A percentile compares a stretch with the other conserved stretches of the same genome.
Conservation (phyloP, 306 rosid species). For the Rosa chinensis region DNA sequence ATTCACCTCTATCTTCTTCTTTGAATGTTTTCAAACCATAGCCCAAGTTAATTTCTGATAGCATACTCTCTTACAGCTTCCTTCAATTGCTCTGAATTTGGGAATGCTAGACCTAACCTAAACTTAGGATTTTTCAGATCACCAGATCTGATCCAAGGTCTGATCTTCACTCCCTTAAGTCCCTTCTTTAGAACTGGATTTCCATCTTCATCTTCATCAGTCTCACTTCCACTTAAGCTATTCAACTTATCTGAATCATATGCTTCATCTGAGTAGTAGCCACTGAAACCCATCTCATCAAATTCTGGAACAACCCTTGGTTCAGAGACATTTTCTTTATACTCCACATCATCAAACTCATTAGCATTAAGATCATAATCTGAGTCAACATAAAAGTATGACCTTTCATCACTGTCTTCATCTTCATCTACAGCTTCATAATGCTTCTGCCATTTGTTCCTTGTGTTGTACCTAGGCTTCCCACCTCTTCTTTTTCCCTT, state of each 20-base stretch:
- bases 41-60: not conserved
- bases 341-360: too few relatives aligned
- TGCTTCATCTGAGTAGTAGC: not conserved
- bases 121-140: not conserved
- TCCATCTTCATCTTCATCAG: not conserved
- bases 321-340: too few relatives aligned
- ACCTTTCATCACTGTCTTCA: too few relatives aligned
- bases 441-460: too few relatives aligned
- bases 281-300: not conserved
- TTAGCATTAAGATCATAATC: too few relatives aligned
- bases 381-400: too few relatives aligned
- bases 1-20: not conserved
- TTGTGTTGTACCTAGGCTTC: too few relatives aligned
- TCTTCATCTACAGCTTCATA: too few relatives aligned
- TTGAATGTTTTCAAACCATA: not conserved
- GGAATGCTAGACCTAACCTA: not conserved
- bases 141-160: not conserved
- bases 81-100: not conserved
- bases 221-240: not conserved
- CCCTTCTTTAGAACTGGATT: too few relatives aligned
- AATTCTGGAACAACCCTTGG: not conserved
- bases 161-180: too few relatives aligned
- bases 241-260: too few relatives aligned
- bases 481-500: too few relatives aligned
- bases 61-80: not conserved